phyloP scores from a whole-genome alignment of 2,329 filamentous ascomycete species.

The Fusarium sp. region DNA sequence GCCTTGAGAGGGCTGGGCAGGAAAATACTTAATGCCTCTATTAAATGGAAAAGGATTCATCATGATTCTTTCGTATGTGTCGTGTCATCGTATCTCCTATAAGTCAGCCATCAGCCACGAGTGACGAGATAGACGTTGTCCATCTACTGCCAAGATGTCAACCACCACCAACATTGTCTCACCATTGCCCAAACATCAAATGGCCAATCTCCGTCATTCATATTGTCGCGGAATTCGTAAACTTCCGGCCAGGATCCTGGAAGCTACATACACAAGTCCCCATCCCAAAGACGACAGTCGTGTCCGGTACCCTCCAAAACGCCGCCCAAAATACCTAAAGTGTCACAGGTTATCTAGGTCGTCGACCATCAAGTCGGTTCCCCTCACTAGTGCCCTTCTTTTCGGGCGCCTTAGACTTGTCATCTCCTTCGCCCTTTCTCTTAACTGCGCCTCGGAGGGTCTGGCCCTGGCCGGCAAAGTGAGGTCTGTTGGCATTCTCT shows the following conservation, averaged over 20 bases:
- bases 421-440: conserved; percentile 71
- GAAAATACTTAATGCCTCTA: not conserved
- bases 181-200: not conserved
- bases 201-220: not conserved
- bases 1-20: not conserved
- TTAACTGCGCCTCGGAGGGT: conserved; percentile 78
- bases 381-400: conserved; percentile 60
- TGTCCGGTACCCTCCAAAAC: conserved; percentile 37
- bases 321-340: conserved; percentile 28
- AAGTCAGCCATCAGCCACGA: not conserved
- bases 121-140: not conserved
- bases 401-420: conserved; percentile 59
- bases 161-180: not conserved
- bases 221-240: not conserved
- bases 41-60: not conserved
- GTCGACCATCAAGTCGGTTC: conserved; percentile 58
- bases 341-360: conserved; percentile 40
- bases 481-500: conserved; percentile 73
- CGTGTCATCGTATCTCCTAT: not conserved
- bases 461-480: conserved; percentile 87
- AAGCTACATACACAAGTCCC: not conserved
- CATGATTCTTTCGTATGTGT: not conserved
- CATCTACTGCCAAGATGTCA: not conserved
- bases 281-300: not conserved
- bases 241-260: not conserved